phyloP scores from a whole-genome alignment of 371 early-diverging fungal species.

The Basidiobolus meristosporus region DNA sequence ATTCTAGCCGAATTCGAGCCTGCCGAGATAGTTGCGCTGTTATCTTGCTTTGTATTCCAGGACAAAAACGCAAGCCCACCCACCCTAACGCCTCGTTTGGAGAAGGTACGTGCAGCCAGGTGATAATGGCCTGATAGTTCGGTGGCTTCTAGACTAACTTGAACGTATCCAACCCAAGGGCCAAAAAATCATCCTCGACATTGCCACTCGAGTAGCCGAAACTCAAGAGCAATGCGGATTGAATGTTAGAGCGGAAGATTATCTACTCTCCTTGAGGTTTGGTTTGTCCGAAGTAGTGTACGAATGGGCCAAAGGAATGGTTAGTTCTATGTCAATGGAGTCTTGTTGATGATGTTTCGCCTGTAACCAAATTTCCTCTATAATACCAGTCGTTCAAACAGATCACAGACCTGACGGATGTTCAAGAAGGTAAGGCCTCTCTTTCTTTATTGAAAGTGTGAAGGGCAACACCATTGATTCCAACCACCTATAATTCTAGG shows the following conservation, averaged over 20 bases:
- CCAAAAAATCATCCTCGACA: constrained; percentile 30
- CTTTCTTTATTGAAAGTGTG: too few relatives aligned
- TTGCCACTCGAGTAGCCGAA: constrained; percentile 49
- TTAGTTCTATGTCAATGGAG: constrained; percentile 4
- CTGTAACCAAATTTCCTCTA: not conserved
- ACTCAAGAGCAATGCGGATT: constrained; percentile 57
- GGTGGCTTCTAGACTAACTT: constrained; percentile 8
- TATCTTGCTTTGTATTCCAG: constrained; percentile 94
- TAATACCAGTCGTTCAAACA: constrained; percentile 79
- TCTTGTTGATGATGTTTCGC: not conserved
- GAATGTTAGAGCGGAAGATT: constrained; percentile 20
- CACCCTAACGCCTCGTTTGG: constrained; percentile 11
- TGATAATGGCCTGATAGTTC: constrained; percentile 6
- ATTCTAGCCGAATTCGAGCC: constrained; percentile 76
- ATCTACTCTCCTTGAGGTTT: constrained; percentile 39
- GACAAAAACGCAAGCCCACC: constrained; percentile 42
- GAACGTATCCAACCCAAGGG: too few relatives aligned
- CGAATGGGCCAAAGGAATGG: constrained; percentile 93
- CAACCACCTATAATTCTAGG: constrained; percentile 32
- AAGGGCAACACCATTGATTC: too few relatives aligned
- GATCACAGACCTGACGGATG: constrained; percentile 86
- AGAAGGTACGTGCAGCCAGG: constrained; percentile 6
- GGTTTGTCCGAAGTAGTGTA: constrained; percentile 94
- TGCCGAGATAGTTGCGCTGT: constrained; percentile 85
- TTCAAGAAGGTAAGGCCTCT: constrained; percentile 58